Conservation (phyloP, 2,329 filamentous ascomycete species). For the Diaporthe ampelina region DNA sequence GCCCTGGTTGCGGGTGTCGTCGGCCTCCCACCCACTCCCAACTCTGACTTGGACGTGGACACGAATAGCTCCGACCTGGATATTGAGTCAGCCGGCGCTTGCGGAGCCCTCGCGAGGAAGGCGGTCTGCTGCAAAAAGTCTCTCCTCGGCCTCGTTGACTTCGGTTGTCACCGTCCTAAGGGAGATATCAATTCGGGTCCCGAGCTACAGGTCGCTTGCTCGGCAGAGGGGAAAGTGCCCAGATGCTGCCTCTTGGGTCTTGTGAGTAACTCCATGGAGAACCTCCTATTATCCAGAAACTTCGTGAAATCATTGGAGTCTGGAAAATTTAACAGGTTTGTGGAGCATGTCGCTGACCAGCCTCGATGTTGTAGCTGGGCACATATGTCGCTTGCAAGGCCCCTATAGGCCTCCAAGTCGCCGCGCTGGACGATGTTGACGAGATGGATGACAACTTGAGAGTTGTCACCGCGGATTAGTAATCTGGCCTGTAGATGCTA, state of each 20-base stretch:
- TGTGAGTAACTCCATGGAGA: neutral
- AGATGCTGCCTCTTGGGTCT: neutral
- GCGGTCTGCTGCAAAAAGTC: conserved; percentile 2
- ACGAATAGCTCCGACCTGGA: too few relatives aligned
- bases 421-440: neutral
- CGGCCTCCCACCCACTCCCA: neutral
- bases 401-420: neutral
- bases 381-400: neutral
- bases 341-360: neutral
- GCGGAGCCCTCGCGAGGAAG: neutral
- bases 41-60: neutral
- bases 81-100: neutral
- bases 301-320: neutral
- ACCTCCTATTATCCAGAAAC: neutral
- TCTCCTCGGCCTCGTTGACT: neutral
- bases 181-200: neutral
- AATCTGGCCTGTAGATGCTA: neutral
- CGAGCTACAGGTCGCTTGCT: neutral
- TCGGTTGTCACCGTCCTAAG: neutral
- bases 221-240: neutral
- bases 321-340: neutral
- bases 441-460: neutral
- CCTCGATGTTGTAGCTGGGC: neutral
- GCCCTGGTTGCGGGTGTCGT: neutral
- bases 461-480: neutral